Percentiles rank a stretch among this genome's conserved stretches.
phyloP scores from a whole-genome alignment of 2,329 filamentous ascomycete genomes.

The Mycogone perniciosa region DNA sequence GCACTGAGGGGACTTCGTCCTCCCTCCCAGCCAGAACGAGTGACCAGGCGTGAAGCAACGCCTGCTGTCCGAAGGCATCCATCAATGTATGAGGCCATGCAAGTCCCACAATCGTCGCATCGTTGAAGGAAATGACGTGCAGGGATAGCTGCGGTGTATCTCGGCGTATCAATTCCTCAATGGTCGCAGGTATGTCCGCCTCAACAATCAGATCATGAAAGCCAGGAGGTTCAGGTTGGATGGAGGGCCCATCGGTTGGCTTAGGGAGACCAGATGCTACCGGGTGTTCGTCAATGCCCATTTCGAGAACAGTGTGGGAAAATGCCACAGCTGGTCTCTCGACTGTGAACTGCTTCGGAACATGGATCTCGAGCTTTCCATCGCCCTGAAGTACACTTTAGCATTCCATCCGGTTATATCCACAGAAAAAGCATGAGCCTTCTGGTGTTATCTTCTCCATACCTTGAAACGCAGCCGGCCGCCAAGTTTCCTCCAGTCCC shows the following conservation, averaged over 20 bases:
- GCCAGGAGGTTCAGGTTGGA: slow-evolving; percentile 14
- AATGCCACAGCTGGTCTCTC: slow-evolving; percentile 26
- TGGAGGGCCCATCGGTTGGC: slow-evolving; percentile 13
- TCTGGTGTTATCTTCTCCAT: neutral
- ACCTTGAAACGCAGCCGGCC: slow-evolving; percentile 30
- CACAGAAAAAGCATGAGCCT: no score
- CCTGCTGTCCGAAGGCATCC: slow-evolving; percentile 38
- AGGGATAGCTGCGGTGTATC: slow-evolving; percentile 42
- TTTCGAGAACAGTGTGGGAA: neutral
- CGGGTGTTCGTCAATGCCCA: slow-evolving; percentile 34
- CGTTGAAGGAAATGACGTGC: slow-evolving; percentile 40
- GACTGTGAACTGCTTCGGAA: slow-evolving; percentile 24
- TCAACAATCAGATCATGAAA: slow-evolving; percentile 15
- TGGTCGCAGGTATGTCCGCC: slow-evolving; percentile 15
- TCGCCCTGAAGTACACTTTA: neutral
- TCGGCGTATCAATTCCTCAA: slow-evolving; percentile 35
- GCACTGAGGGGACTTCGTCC: slow-evolving; percentile 31
- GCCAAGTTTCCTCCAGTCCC: slow-evolving; percentile 41
- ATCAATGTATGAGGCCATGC: slow-evolving; percentile 41
- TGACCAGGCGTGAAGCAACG: slow-evolving; percentile 40
- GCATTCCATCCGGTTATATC: no score
- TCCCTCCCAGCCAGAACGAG: slow-evolving; percentile 38
- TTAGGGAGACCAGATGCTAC: slow-evolving; percentile 32
- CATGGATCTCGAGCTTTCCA: slow-evolving; percentile 27
- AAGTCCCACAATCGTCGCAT: slow-evolving; percentile 43